Conservation (phyloP, 2,329 filamentous ascomycete genomes). For the Epichloe uncinata region DNA sequence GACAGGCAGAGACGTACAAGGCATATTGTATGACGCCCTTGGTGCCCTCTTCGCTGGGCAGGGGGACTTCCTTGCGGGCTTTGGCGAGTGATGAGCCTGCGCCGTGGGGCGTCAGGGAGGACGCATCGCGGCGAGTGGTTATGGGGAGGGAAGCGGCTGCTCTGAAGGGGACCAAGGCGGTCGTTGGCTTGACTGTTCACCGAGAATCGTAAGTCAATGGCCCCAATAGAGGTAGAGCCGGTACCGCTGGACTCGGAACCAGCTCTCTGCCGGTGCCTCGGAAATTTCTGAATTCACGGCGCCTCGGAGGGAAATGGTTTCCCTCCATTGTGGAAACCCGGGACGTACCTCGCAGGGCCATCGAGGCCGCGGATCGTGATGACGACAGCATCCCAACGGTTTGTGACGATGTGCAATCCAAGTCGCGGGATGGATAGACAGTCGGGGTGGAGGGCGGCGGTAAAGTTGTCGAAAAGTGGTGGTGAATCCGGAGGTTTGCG, state of each 20-base stretch:
- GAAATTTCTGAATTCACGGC: background rate
- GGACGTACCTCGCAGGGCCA: slow-evolving; percentile 35
- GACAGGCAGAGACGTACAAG: slow-evolving; percentile 45
- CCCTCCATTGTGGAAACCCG: slow-evolving; percentile 2
- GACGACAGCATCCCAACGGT: slow-evolving; percentile 30
- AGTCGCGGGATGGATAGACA: background rate
- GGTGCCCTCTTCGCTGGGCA: slow-evolving; percentile 66
- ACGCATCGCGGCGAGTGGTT: slow-evolving; percentile 51
- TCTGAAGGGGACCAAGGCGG: slow-evolving; percentile 49
- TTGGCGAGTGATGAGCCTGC: slow-evolving; percentile 39
- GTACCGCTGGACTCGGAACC: background rate
- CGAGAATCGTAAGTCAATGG: background rate
- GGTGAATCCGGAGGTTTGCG: background rate
- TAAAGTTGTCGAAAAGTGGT: background rate
- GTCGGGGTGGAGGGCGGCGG: background rate
- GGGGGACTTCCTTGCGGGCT: slow-evolving; percentile 56
- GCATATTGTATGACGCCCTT: slow-evolving; percentile 77
- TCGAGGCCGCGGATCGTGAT: slow-evolving; percentile 36
- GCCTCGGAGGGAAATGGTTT: background rate
- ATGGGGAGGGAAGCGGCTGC: slow-evolving; percentile 50
- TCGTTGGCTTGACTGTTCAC: slow-evolving; percentile 48
- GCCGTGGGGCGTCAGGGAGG: slow-evolving; percentile 38
- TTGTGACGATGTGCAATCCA: background rate
- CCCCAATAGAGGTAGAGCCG: background rate
- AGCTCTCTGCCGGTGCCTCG: background rate